Base-by-base conservation (phyloP, 208 protist genomes). In the Leishmania arabica region DNA sequence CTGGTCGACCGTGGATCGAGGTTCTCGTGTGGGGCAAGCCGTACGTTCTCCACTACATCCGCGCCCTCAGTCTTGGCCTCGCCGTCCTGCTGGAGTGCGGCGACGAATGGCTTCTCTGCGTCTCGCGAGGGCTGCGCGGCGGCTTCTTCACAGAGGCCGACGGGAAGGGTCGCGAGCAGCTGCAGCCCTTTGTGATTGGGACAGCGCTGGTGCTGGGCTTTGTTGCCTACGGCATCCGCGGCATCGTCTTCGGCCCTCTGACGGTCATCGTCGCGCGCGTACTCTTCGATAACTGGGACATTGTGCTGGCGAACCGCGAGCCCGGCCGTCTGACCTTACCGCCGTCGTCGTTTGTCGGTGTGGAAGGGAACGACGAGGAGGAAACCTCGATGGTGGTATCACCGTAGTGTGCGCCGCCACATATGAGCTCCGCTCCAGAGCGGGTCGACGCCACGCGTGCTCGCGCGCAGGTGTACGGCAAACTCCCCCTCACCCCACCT, bases 241-340 rank as follows among this genome's bases (percentile, higher is more conserved):
- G 93, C 1, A 92, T 96, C 65, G 76, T 95, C 19, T 72, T 95
- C 21, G 93, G 93, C 1, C 93, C 93, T 2, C 80, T 96, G 76
- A 96, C 87, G 19, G 81, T 92, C 42, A 93, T 96, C 76, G 77
- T 93, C 7, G 93, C 93, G 47, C 91, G 89, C 71, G 91, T 93
- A 31, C 60, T 96, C 49, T 93, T 89, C 78, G 92, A 96, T 62
- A 94, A 93, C 81, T 94, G 92, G 91, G 89, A 94, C 53, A 79
- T 88, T 13, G 81, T 91, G n/a, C 40, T 89, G 56, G 3, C 66
- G 34, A 79, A 40, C 53, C 54, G 47, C 58, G 81, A 76, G 15
- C 27, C 47, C 21, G 15, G 40, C 15, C 34, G 17, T 13, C 47
- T 77, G 51, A 21, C 68, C 49, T 21, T 58, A 54, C 75, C 42